Percentiles rank a stretch among this genome's conserved stretches.
phyloP scores from a whole-genome alignment of 768 basidiomycete species.

The Serendipita sp. region DNA sequence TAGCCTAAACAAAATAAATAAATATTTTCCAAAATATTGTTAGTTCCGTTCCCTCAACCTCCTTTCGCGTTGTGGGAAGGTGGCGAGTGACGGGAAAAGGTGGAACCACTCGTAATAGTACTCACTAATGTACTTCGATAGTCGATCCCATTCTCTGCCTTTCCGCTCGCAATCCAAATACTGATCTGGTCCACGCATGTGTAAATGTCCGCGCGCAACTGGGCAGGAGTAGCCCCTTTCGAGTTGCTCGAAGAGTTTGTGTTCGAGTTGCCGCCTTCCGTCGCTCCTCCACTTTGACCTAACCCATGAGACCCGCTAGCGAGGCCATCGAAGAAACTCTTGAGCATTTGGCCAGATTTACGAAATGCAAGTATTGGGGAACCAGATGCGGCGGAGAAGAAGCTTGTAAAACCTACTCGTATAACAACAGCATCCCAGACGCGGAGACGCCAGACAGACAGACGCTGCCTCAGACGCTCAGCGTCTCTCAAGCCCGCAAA shows the following conservation, averaged over 20 bases:
- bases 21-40: background rate
- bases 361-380: background rate
- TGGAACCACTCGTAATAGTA: background rate
- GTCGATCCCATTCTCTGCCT: constrained; percentile 3
- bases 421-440: background rate
- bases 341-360: background rate
- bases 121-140: constrained; percentile 3
- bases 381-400: background rate
- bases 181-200: background rate
- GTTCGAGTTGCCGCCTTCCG: background rate
- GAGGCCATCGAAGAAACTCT: background rate
- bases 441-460: no score
- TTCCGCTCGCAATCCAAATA: constrained; percentile 3
- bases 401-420: background rate
- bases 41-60: no score
- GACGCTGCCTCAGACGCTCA: background rate
- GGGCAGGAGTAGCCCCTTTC: background rate
- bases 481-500: background rate
- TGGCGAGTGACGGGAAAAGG: background rate
- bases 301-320: background rate
- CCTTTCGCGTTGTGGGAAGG: background rate
- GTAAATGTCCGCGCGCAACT: background rate
- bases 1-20: background rate
- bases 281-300: background rate
- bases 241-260: background rate